Evolutionary conservation across 371 early-diverging fungal species (phyloP).

Genomic region (Umbelopsis sp.): DNA sequence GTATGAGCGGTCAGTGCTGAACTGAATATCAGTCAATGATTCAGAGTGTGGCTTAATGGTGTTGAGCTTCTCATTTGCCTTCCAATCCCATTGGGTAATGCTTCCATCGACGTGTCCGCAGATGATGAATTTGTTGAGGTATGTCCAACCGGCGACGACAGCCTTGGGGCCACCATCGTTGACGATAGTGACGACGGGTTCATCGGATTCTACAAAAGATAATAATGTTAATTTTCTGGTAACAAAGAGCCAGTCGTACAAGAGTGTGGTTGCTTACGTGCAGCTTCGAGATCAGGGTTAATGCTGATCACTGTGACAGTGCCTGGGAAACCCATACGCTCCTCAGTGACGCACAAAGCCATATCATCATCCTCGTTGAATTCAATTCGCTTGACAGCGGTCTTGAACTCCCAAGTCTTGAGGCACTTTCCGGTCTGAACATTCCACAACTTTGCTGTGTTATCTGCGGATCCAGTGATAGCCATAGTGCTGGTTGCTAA

Average conservation of each 20-base stretch:
- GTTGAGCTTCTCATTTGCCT: constrained; percentile 67
- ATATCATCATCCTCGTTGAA: constrained; percentile 88
- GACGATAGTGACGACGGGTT: constrained; percentile 70
- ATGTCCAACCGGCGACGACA: constrained; percentile 93
- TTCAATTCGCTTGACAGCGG: constrained; percentile 92
- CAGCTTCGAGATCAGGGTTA: constrained; percentile 59
- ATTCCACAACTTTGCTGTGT: constrained; percentile 94
- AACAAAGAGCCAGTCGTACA: neutral
- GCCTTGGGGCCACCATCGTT: constrained; percentile 79
- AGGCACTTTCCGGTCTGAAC: constrained; percentile 91
- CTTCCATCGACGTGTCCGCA: constrained; percentile 94
- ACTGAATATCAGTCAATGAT: constrained; percentile 93
- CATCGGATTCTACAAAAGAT: constrained; percentile 64
- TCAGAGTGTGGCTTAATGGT: constrained; percentile 72
- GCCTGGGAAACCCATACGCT: constrained; percentile 92
- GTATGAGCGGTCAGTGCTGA: constrained; percentile 90
- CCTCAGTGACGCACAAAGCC: constrained; percentile 94
- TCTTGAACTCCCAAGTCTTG: constrained; percentile 86
- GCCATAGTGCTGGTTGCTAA: constrained; percentile 71
- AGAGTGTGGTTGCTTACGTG: neutral
- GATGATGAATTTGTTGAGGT: constrained; percentile 88
- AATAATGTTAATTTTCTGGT: neutral
- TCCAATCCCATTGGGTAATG: constrained; percentile 87
- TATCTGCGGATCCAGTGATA: constrained; percentile 96
- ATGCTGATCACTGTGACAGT: constrained; percentile 83